Evolutionary conservation across 2,329 filamentous ascomycete genomes (phyloP).

Genomic region (Penicillium decumbens): DNA sequence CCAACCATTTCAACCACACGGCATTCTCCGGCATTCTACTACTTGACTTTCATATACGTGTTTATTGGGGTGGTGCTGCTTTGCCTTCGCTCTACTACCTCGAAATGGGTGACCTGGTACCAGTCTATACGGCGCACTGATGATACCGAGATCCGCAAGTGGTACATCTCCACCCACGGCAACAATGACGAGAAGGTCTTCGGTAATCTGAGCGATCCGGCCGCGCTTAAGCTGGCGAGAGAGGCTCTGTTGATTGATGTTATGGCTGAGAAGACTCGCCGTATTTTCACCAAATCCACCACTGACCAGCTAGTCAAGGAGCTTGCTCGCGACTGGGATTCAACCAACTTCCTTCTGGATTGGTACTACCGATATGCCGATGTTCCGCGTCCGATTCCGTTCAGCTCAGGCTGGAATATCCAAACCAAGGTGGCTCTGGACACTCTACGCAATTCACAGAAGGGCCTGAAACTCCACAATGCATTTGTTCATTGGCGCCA

Average conservation of each 20-base stretch:
- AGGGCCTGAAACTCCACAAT: constrained; percentile 53
- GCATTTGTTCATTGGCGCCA: constrained; percentile 57
- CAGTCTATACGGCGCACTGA: constrained; percentile 39
- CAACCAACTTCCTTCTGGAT: constrained; percentile 52
- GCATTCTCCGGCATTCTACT: constrained; percentile 43
- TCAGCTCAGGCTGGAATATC: constrained; percentile 56
- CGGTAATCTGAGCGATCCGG: constrained; percentile 46
- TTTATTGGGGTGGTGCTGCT: constrained; percentile 52
- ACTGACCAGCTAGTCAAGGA: constrained; percentile 47
- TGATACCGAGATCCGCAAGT: constrained; percentile 39
- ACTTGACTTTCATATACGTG: constrained; percentile 51
- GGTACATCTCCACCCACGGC: constrained; percentile 35
- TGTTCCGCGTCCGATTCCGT: constrained; percentile 49
- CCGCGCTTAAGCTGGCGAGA: constrained; percentile 47
- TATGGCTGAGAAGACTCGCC: constrained; percentile 42
- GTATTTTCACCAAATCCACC: constrained; percentile 42
- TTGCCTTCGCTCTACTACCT: constrained; percentile 51
- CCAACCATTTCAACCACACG: constrained; percentile 23
- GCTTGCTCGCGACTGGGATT: constrained; percentile 50
- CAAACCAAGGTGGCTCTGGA: constrained; percentile 53
- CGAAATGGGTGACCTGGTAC: constrained; percentile 57
- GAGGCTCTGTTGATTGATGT: constrained; percentile 46
- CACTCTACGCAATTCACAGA: constrained; percentile 51
- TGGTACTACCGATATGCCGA: constrained; percentile 51
- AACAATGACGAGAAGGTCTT: constrained; percentile 39